Base-by-base conservation (phyloP, 2,329 filamentous ascomycete species). In the Hypoxylon rubiginosum region DNA sequence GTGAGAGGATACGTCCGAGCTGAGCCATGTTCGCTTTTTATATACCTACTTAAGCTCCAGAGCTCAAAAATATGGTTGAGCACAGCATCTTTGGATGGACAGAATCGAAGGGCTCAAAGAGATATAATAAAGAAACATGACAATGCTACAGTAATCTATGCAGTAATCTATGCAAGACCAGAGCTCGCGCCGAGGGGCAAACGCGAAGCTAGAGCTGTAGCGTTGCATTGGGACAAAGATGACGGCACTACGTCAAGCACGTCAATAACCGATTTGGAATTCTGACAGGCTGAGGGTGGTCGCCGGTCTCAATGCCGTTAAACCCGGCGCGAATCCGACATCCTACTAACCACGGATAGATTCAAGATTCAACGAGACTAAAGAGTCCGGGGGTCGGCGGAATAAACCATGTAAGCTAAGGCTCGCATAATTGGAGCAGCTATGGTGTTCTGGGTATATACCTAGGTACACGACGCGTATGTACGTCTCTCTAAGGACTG, bases 1-100 rank as follows among this genome's bases (percentile, higher is more conserved):
- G 76, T n/a, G 84, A 86, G 2, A 86, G 74, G 8, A 86, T 76
- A 17, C 83, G 79, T 60, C 79, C 77, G 21, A 85, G 72, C 19
- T 64, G 54, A 17, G 78, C 73, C 82, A 84, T 84, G 45, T 15
- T 72, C 19, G 49, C 17, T 52, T 68, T 30, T 17, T 56, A 66
- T 28, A n/a, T 53, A 13, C 53, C 2, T 5, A 54, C 21, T 30
- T 28, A 19, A 49, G 15, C 39, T 54, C 46, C 15, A 11, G 26
- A 43, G 13, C 10, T 36, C 11, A 10, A 54, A 54, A 39, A 26
- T 19, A 10, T n/a, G n/a, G 28, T 24, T 15, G 41, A 34, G 17
- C 7, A 15, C 13, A n/a, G 19, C 61, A 64, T 67, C n/a, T n/a
- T 19, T 43, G 36, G 24, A 17, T n/a, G 21, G 19, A 17, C 17